phyloP scores from a whole-genome alignment of 441 rosid genomes.

The Bruguiera hainesii region DNA sequence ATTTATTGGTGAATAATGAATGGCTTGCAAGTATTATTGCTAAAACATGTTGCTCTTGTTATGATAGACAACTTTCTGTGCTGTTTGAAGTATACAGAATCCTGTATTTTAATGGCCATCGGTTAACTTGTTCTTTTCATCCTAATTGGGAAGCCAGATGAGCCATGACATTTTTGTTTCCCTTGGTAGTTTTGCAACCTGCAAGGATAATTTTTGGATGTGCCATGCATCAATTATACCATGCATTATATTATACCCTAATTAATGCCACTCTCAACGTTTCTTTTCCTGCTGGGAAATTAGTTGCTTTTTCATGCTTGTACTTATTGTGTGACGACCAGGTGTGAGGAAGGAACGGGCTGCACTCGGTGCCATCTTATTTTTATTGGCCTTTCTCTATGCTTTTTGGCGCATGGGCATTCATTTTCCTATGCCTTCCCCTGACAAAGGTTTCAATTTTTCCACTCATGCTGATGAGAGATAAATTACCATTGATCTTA shows the following conservation, averaged over 20 bases:
- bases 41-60: too few relatives aligned
- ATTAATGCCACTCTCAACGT: neutral
- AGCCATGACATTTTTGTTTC: too few relatives aligned
- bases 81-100: too few relatives aligned
- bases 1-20: neutral
- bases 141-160: too few relatives aligned
- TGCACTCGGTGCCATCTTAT: slow-evolving; percentile 84
- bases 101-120: too few relatives aligned
- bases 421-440: slow-evolving; percentile 99
- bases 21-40: too few relatives aligned
- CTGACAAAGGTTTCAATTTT: slow-evolving; percentile 66
- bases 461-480: neutral
- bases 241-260: too few relatives aligned
- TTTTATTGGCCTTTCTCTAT: slow-evolving; percentile 87
- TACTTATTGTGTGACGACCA: slow-evolving; percentile 19
- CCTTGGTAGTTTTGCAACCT: too few relatives aligned
- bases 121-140: too few relatives aligned
- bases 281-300: neutral
- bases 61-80: too few relatives aligned
- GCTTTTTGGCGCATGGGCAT: slow-evolving; percentile 99
- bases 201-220: too few relatives aligned
- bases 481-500: neutral
- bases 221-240: too few relatives aligned
- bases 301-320: neutral
- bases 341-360: slow-evolving; percentile 95